Percentiles rank a stretch among this genome's conserved stretches.
These are phyloP conservation scores for Podospora bellae-mahoneyi DNA, from an alignment of 495 filamentous ascomycete species.

Conservation along the genomic window DNA sequence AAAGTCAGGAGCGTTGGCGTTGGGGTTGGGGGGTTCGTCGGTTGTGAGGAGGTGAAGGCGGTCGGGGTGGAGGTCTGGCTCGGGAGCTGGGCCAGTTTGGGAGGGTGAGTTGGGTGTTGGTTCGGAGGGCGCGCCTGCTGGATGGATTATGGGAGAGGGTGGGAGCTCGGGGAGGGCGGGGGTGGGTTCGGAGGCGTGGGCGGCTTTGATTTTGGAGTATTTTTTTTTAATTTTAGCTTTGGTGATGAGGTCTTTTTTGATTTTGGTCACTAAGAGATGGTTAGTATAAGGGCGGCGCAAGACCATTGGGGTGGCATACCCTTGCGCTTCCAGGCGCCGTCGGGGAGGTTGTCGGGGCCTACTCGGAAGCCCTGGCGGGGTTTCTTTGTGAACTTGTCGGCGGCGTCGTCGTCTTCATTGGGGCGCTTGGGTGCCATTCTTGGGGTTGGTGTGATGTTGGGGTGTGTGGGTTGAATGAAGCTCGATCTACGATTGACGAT, in stretches of 20 bases:
- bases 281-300: slow-evolving; percentile 7
- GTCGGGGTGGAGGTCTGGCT: slow-evolving; percentile 14
- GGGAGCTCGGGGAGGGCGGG: slow-evolving; percentile 62
- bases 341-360: slow-evolving; percentile 88
- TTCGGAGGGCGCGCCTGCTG: slow-evolving; percentile 49
- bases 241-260: slow-evolving; percentile 84
- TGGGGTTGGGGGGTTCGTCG: slow-evolving; percentile 50
- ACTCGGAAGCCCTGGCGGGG: slow-evolving; percentile 59
- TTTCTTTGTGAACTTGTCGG: slow-evolving; percentile 44
- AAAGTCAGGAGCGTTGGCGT: slow-evolving; percentile 52
- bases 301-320: slow-evolving; percentile 44
- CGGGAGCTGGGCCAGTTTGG: neutral
- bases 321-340: slow-evolving; percentile 89
- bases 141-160: slow-evolving; percentile 67
- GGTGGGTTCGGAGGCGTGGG: slow-evolving; percentile 59
- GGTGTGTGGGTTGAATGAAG: neutral
- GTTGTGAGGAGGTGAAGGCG: slow-evolving; percentile 6
- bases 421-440: slow-evolving; percentile 64
- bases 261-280: slow-evolving; percentile 68
- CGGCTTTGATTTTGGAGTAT: slow-evolving; percentile 80
- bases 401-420: slow-evolving; percentile 47
- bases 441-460: slow-evolving; percentile 18
- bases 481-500: neutral
- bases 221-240: slow-evolving; percentile 93
- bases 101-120: slow-evolving; percentile 18